These are phyloP conservation scores for Inga laurina DNA, from an alignment of 306 rosid species.

Conservation along the genomic window DNA sequence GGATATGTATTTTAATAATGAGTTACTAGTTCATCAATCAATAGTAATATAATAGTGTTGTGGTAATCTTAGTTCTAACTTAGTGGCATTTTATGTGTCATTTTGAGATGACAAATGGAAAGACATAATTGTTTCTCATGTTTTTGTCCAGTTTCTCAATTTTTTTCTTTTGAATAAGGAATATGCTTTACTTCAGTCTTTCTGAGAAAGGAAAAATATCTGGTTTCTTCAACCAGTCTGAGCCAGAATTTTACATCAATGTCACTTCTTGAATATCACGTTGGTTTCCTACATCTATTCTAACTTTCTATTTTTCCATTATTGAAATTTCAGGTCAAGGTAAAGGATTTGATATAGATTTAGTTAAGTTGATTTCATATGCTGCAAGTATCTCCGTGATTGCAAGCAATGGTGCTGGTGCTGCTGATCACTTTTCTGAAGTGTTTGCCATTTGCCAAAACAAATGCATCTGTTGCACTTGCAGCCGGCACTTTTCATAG, in stretches of 20 bases:
- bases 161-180: background rate
- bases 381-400: constrained; percentile 90
- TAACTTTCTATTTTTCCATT: constrained; percentile 14
- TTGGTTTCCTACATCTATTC: constrained; percentile 2
- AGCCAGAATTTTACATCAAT: background rate
- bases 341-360: constrained; percentile 82
- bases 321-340: constrained; percentile 80
- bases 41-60: background rate
- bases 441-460: constrained; percentile 66
- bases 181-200: background rate
- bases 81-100: background rate
- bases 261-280: background rate
- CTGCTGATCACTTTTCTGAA: constrained; percentile 75
- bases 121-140: background rate
- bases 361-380: constrained; percentile 73
- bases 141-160: background rate
- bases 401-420: constrained; percentile 97
- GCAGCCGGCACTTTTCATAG: constrained; percentile 98
- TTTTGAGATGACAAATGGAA: background rate
- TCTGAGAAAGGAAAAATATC: background rate
- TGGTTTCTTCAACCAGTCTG: background rate
- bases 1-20: background rate
- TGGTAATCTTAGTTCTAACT: background rate
- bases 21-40: background rate
- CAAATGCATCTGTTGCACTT: constrained; percentile 93